phyloP scores from a whole-genome alignment of 2,329 filamentous ascomycete genomes.

The Penicillium sp. region DNA sequence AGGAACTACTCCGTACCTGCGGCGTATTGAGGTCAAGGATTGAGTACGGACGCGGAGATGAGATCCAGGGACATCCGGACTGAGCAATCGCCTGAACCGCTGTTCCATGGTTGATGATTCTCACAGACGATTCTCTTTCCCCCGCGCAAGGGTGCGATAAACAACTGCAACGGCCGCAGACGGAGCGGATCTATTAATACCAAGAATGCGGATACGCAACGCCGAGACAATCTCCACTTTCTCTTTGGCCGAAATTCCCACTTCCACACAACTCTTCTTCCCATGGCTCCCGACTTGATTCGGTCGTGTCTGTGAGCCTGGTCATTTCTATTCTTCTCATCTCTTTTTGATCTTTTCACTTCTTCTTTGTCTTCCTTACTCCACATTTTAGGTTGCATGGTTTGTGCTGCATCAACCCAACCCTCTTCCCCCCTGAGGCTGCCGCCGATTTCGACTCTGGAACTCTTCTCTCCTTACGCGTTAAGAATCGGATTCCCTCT shows the following conservation, averaged over 20 bases:
- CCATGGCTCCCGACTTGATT: slow-evolving; percentile 26
- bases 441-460: slow-evolving; percentile 1
- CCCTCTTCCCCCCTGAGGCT: slow-evolving; percentile 1
- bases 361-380: slow-evolving; percentile 9
- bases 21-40: too few species aligned
- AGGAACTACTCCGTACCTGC: too few species aligned
- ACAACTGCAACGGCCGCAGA: too few species aligned
- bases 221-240: slow-evolving; percentile 18
- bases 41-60: too few species aligned
- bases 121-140: too few species aligned
- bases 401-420: not conserved
- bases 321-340: slow-evolving; percentile 7
- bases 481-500: not conserved
- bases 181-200: slow-evolving; percentile 3
- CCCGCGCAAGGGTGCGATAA: too few species aligned
- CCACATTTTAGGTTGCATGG: slow-evolving; percentile 3
- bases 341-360: slow-evolving; percentile 10
- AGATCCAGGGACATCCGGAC: too few species aligned
- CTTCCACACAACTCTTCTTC: slow-evolving; percentile 18
- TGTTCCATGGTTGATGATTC: too few species aligned
- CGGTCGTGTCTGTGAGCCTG: slow-evolving; percentile 7
- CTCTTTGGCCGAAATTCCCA: slow-evolving; percentile 24
- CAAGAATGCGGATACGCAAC: slow-evolving; percentile 5
- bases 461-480: slow-evolving; percentile 2
- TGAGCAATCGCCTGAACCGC: too few species aligned